phyloP scores from a whole-genome alignment of 2,329 filamentous ascomycete genomes.

The Sporothrix humicola region DNA sequence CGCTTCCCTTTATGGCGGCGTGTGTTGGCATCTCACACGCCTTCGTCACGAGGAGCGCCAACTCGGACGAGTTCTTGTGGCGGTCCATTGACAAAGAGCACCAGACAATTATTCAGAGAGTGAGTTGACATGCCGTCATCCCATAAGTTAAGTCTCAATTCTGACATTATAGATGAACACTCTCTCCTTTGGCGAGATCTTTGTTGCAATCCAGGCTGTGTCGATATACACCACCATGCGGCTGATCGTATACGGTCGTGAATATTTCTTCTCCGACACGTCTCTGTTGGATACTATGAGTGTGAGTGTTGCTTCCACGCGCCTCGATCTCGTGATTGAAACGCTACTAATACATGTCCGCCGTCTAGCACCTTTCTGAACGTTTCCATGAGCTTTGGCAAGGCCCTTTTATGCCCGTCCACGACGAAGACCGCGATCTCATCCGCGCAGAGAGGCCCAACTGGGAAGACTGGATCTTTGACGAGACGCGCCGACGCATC shows the following conservation, averaged over 20 bases:
- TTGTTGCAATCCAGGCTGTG: constrained; percentile 39
- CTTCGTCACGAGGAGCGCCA: constrained; percentile 39
- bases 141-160: not conserved
- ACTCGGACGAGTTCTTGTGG: constrained; percentile 43
- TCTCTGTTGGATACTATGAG: constrained; percentile 30
- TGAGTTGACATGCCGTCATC: not conserved
- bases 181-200: constrained; percentile 33
- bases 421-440: not conserved
- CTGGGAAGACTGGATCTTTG: constrained; percentile 45
- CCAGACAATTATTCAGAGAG: constrained; percentile 35
- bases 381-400: constrained; percentile 3
- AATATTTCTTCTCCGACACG: constrained; percentile 30
- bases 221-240: constrained; percentile 45
- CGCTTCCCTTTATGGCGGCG: constrained; percentile 38
- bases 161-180: not conserved
- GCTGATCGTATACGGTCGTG: constrained; percentile 38
- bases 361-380: not conserved
- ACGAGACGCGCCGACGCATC: constrained; percentile 43
- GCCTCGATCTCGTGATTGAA: no score
- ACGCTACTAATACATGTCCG: not conserved
- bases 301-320: not conserved
- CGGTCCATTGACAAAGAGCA: constrained; percentile 40
- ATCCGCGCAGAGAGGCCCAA: constrained; percentile 30
- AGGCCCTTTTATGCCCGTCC: not conserved
- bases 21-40: constrained; percentile 42